phyloP scores from a whole-genome alignment of 306 rosid genomes.

The Gastrolobium bilobum region DNA sequence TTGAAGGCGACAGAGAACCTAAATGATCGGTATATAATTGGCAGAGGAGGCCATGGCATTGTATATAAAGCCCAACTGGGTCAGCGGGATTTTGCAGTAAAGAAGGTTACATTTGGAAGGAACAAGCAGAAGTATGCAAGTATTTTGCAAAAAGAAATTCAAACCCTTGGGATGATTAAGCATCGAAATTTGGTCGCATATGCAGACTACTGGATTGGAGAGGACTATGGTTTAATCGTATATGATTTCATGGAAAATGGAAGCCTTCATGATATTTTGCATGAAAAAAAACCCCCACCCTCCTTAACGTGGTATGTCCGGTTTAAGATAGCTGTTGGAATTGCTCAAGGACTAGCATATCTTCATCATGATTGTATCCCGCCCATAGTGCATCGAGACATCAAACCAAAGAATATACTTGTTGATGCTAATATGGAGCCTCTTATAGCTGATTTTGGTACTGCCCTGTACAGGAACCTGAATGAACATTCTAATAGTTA shows the following conservation, averaged over 20 bases:
- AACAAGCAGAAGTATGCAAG: slow-evolving; percentile 42
- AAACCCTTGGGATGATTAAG: slow-evolving; percentile 54
- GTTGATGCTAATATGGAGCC: slow-evolving; percentile 70
- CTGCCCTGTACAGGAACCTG: slow-evolving; percentile 56
- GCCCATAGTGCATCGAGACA: slow-evolving; percentile 68
- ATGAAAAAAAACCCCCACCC: slow-evolving; percentile 53
- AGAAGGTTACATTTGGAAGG: slow-evolving; percentile 58
- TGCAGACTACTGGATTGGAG: slow-evolving; percentile 54
- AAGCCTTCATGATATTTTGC: slow-evolving; percentile 70
- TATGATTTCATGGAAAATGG: slow-evolving; percentile 64
- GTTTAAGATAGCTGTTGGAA: slow-evolving; percentile 63
- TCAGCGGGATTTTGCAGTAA: slow-evolving; percentile 52
- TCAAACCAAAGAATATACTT: slow-evolving; percentile 75
- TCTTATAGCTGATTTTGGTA: slow-evolving; percentile 65
- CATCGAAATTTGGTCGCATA: slow-evolving; percentile 66
- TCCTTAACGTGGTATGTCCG: slow-evolving; percentile 61
- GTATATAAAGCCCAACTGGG: slow-evolving; percentile 62
- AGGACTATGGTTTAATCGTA: slow-evolving; percentile 62
- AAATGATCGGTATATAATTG: slow-evolving; percentile 57
- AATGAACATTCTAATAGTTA: neutral
- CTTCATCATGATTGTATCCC: slow-evolving; percentile 65
- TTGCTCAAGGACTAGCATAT: slow-evolving; percentile 64
- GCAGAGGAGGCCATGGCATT: slow-evolving; percentile 74
- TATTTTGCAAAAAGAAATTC: slow-evolving; percentile 12
- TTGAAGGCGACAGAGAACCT: slow-evolving; percentile 60